Evolutionary conservation across 129 eudicot genomes (phyloP), one percentile per base, ranked within the genome.

Genomic region (Smallanthus sonchifolius): DNA sequence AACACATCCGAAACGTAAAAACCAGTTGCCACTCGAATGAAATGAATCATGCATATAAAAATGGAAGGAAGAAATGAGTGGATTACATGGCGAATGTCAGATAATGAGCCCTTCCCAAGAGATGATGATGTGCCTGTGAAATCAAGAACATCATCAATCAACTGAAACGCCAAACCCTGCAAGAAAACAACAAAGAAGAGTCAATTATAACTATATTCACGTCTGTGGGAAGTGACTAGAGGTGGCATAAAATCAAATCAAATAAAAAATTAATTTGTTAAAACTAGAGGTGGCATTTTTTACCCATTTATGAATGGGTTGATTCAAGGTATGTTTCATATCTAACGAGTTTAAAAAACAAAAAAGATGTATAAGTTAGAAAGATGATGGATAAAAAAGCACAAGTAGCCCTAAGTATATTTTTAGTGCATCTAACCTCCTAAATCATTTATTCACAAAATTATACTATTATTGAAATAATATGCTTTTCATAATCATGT

Each of bases 101-200:
- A 87, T 76, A 92, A 85, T 15, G 96, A 84, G 63, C 95, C 95
- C 77, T 92, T 92, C 16, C 95, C 92, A 38, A 87, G 95, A 73
- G 98, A 85, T 17, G 96, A 65, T 76, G 96, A 84, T 72, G 96
- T 92, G 77, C 95, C 90, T 3, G 95, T 92, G 85, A 87, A 92
- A 89, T 92, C 98, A 77, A 92, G 95, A 69, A 89, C 90, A 54
- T 92, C 98, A 19, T 89, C 95, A 19, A 89, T 92, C 74, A 92
- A 86, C 34, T 89, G 95, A 79, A 77, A 92, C 34, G 98, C 98
- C 84, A 92, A 70, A 72, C 98, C 96, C 98, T 92, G 91, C 57
- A 70, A 35, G 15, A 65, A 82, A 39, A 39, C 38, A 66, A 24
- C 38, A 19, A 73, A 4, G 64, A 48, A 32, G 36, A 56, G 69